Evolutionary conservation across 306 rosid genomes (phyloP).

Genomic region (Quercus parvula): DNA sequence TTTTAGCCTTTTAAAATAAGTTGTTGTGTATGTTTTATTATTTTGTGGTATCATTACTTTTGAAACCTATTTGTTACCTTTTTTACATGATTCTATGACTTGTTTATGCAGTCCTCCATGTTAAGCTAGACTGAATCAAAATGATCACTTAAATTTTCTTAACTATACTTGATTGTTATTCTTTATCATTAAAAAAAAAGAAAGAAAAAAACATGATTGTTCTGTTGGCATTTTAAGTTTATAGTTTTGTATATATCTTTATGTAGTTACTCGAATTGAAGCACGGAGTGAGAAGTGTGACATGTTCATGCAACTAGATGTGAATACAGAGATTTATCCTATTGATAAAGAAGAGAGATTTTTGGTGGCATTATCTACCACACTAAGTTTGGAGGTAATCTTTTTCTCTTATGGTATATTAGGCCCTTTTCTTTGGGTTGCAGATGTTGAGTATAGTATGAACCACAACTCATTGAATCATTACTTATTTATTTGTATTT

Average conservation of each 20-base stretch:
- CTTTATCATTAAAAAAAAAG: background rate
- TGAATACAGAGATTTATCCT: conserved; percentile 83
- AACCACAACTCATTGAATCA: background rate
- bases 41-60: background rate
- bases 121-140: background rate
- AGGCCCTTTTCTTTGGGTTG: conserved; percentile 1
- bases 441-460: background rate
- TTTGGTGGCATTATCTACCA: conserved; percentile 68
- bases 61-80: background rate
- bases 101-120: background rate
- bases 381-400: conserved; percentile 71
- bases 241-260: background rate
- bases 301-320: conserved; percentile 63
- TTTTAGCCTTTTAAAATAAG: background rate
- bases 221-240: background rate
- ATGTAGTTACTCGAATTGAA: conserved; percentile 69
- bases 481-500: background rate
- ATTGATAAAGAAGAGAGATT: conserved; percentile 54
- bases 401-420: background rate
- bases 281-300: conserved; percentile 72
- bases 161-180: background rate
- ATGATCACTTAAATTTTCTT: background rate
- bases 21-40: background rate
- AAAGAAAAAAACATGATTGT: background rate
- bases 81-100: background rate